phyloP scores from a whole-genome alignment of 768 basidiomycete genomes.

The Leccinum aurantiacum region DNA sequence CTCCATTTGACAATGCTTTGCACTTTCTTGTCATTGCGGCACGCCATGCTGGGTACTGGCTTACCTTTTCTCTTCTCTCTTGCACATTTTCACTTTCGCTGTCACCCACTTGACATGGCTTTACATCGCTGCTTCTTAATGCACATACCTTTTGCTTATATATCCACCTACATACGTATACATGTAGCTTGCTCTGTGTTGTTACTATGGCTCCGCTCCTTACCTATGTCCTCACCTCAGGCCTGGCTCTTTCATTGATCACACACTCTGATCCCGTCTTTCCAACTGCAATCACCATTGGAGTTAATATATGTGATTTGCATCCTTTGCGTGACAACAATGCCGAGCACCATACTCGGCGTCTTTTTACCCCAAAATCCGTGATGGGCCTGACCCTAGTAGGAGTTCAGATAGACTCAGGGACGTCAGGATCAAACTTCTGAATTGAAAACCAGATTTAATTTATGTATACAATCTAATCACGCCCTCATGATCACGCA shows the following conservation, averaged over 20 bases:
- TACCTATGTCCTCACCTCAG: constrained; percentile 2
- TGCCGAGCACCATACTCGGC: background rate
- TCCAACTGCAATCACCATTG: background rate
- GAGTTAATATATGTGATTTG: background rate
- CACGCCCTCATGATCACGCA: background rate
- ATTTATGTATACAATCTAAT: background rate
- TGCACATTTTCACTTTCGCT: background rate
- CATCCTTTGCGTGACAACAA: background rate
- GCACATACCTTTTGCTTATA: background rate
- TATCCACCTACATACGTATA: background rate
- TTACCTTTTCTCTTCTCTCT: constrained; percentile 5
- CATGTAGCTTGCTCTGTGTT: constrained; percentile 8
- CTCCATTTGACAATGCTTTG: constrained; percentile 3
- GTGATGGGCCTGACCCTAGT: background rate
- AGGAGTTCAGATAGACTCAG: background rate
- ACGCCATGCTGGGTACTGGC: constrained; percentile 18
- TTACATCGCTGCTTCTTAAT: constrained; percentile 1
- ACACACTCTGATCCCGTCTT: background rate
- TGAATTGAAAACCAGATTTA: background rate
- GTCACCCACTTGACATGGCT: constrained; percentile 20
- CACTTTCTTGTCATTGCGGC: constrained; percentile 7
- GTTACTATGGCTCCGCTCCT: background rate
- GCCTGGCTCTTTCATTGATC: background rate
- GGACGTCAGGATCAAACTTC: background rate
- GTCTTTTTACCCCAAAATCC: background rate